Evolutionary conservation across 2,329 filamentous ascomycete genomes (phyloP).

Genomic region (Trichophyton verrucosum): DNA sequence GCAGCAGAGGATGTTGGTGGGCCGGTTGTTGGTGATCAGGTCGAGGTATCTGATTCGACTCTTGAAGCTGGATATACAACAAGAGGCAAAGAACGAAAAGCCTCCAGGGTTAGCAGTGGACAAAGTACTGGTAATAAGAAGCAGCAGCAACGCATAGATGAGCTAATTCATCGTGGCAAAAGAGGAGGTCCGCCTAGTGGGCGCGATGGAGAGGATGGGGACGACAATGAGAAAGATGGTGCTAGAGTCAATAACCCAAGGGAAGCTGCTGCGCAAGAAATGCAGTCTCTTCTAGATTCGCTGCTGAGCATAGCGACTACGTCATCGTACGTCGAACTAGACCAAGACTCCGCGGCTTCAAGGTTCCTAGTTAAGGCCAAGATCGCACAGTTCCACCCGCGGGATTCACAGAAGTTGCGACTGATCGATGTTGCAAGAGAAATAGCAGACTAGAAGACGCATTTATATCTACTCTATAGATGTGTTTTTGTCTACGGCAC

Average conservation of each 20-base stretch:
- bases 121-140: conserved; percentile 17
- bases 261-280: conserved; percentile 37
- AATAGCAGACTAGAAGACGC: conserved; percentile 8
- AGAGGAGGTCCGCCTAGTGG: not conserved
- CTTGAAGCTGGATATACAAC: conserved; percentile 43
- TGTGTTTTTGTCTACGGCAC: not conserved
- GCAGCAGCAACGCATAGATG: conserved; percentile 40
- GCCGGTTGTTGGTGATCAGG: conserved; percentile 63
- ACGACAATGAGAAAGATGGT: conserved; percentile 14
- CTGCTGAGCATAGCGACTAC: conserved; percentile 33
- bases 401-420: conserved; percentile 40
- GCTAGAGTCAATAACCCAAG: conserved; percentile 29
- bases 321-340: conserved; percentile 37
- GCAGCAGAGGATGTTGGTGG: conserved; percentile 75
- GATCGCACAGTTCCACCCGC: conserved; percentile 44
- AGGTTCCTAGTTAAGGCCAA: conserved; percentile 44
- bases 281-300: conserved; percentile 36
- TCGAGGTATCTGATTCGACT: conserved; percentile 48
- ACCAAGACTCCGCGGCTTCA: conserved; percentile 40
- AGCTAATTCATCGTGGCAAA: conserved; percentile 31
- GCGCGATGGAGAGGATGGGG: conserved; percentile 8
- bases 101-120: conserved; percentile 22
- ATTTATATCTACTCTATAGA: not conserved
- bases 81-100: conserved; percentile 40
- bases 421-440: conserved; percentile 40